These are phyloP conservation scores for Boletus subparvulus DNA, from an alignment of 768 basidiomycete species.

Conservation along the genomic window DNA sequence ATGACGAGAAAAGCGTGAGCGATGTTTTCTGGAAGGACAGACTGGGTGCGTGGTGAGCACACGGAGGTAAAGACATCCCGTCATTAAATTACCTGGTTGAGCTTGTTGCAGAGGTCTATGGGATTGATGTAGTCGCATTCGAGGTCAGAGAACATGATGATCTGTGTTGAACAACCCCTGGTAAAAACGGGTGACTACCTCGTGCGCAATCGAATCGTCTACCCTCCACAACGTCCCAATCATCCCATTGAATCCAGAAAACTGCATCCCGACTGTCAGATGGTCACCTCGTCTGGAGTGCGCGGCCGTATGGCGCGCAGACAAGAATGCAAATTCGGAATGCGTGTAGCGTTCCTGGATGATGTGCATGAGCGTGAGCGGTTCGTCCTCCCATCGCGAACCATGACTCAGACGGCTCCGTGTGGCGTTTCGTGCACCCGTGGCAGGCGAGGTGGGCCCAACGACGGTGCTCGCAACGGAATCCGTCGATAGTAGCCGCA, in stretches of 20 bases:
- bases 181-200: no score
- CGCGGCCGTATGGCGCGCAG: not conserved
- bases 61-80: not conserved
- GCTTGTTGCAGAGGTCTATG: constrained; percentile 99
- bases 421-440: no score
- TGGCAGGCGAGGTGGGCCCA: no score
- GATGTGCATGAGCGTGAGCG: not conserved
- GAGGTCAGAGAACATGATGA: constrained; percentile 99
- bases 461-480: no score
- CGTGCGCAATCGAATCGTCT: not conserved
- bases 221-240: constrained; percentile 1
- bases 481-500: no score
- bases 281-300: not conserved
- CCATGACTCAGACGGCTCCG: not conserved
- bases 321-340: not conserved
- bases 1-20: constrained; percentile 90
- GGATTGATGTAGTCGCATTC: constrained; percentile 99
- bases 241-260: not conserved
- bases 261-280: not conserved
- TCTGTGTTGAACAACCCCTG: constrained; percentile 46
- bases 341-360: not conserved
- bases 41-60: constrained; percentile 47
- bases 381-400: not conserved
- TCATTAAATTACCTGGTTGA: constrained; percentile 75
- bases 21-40: constrained; percentile 94